Evolutionary conservation across 2,329 filamentous ascomycete genomes (phyloP), one percentile per base, ranked within the genome.

Genomic region (Colletotrichum costaricense): DNA sequence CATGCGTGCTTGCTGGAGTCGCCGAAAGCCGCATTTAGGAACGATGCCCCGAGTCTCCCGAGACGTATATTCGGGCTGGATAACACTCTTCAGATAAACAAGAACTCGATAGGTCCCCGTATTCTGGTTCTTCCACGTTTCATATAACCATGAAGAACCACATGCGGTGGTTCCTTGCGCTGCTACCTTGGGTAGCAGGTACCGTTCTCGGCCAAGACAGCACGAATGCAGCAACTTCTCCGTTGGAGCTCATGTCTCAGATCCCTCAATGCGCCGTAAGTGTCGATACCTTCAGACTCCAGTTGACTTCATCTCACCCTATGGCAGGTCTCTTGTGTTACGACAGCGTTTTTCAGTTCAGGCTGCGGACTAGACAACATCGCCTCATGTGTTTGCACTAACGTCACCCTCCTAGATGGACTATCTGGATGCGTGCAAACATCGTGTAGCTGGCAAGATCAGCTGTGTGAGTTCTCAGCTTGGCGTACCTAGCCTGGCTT

Each of bases 331-430:
- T 52, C 70, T 7, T 73, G 70, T 24, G 35, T 70, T 1, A 62
- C 60, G 11, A 55, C 14, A 12, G 19, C 56, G 2, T 66, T 73
- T 19, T 28, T 49, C 2, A 9, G 2, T n/a, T 60, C 70, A 19
- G 60, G 60, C 26, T 70, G 67, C 16, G 19, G 33, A 8, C 11
- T 66, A 14, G 69, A 72, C 26, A 46, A 46, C 30, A 57, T 74
- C 28, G 63, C 64, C 3, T 42, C 59, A 2, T 73, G 69, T 12
- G 22, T 72, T 11, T 74, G 69, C 59, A 74, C 69, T 28, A 74
- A 73, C 24, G 26, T 68, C 28, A 69, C 72, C 0, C 60, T 74
- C 11, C 28, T 74, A 5, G 16, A 64, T 7, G 49, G 35, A 4
- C 16, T 73, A 24, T 73, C 69, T 12, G 46, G n/a, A 8, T 74